A percentile compares a stretch with the other conserved stretches of the same genome.
phyloP scores from a whole-genome alignment of 2,329 filamentous ascomycete species.

The Pseudogymnoascus sp. region DNA sequence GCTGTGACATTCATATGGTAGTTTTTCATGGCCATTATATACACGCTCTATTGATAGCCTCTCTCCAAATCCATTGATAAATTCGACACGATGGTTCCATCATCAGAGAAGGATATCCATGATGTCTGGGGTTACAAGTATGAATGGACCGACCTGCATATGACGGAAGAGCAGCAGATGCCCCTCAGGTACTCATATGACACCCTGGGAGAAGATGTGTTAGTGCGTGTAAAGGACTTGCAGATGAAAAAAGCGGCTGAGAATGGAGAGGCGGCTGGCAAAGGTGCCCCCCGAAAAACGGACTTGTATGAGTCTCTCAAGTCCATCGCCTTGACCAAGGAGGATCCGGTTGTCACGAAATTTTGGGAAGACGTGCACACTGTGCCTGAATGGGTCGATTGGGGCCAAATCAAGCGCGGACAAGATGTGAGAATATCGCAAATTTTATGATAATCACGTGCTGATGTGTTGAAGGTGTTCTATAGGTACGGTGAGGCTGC shows the following conservation, averaged over 20 bases:
- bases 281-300: constrained; percentile 18
- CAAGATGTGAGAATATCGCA: constrained; percentile 41
- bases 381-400: constrained; percentile 60
- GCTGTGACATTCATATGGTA: neutral
- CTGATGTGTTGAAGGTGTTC: constrained; percentile 33
- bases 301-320: constrained; percentile 20
- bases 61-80: neutral
- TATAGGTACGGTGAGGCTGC: constrained; percentile 59
- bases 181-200: constrained; percentile 60
- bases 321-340: neutral
- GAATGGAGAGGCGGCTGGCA: neutral
- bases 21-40: neutral
- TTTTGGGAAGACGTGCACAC: constrained; percentile 54
- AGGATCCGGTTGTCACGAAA: constrained; percentile 17
- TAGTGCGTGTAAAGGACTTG: neutral
- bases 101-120: neutral
- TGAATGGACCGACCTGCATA: constrained; percentile 56
- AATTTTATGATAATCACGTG: neutral
- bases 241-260: constrained; percentile 2
- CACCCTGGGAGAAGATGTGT: constrained; percentile 51
- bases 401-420: constrained; percentile 56
- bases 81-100: neutral
- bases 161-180: constrained; percentile 47
- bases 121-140: constrained; percentile 55
- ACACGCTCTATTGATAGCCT: neutral